Evolutionary conservation across 257 asterid genomes (phyloP).

Genomic region (Cynanchum wilfordii): DNA sequence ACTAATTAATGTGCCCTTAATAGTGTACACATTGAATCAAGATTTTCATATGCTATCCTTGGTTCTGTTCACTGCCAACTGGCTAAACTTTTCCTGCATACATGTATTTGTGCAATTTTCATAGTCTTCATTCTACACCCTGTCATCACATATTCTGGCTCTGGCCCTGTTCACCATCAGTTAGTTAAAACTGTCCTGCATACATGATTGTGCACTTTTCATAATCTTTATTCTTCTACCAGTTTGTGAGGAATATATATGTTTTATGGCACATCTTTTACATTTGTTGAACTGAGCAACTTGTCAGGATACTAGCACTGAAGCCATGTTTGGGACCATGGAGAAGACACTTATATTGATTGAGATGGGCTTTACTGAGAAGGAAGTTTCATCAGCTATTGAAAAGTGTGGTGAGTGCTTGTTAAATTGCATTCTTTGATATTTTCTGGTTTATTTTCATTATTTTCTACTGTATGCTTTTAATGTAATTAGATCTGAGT

Average conservation of each 20-base stretch:
- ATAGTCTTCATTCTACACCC: neutral
- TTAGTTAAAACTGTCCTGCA: neutral
- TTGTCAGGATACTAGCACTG: constrained; percentile 62
- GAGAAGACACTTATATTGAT: constrained; percentile 82
- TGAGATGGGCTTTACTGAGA: constrained; percentile 90
- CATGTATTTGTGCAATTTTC: neutral
- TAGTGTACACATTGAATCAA: neutral
- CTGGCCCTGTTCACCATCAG: neutral
- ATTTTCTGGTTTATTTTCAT: neutral
- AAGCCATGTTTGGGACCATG: constrained; percentile 77
- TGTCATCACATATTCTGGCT: neutral
- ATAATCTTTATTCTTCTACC: neutral
- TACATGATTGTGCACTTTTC: neutral
- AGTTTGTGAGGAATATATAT: neutral
- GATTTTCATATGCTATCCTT: too few species aligned
- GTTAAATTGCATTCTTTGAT: constrained; percentile 14
- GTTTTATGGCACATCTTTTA: neutral
- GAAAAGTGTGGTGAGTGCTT: constrained; percentile 73
- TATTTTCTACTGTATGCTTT: neutral
- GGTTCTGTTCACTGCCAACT: neutral
- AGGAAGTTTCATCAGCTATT: constrained; percentile 72
- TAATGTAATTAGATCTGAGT: neutral
- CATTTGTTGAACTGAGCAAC: constrained; percentile 17
- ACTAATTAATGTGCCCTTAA: neutral
- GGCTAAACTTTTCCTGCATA: neutral